Conservation (phyloP, 2,329 filamentous ascomycete species). For the Fusarium secorum region DNA sequence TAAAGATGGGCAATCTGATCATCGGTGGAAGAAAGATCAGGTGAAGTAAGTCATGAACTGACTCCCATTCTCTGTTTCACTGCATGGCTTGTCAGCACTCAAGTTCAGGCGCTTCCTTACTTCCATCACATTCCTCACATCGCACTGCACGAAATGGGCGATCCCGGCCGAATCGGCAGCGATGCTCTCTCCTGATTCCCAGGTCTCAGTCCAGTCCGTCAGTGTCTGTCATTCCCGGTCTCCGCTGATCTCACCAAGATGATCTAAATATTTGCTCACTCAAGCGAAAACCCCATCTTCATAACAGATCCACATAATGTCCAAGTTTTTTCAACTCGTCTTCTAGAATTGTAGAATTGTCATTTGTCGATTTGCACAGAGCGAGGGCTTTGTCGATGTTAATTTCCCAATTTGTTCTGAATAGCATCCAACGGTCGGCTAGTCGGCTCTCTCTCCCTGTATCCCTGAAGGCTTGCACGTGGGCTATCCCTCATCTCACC, state of each 20-base stretch:
- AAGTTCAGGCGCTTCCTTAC: background rate
- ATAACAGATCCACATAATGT: conserved; percentile 25
- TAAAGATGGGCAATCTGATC: background rate
- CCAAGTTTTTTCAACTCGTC: conserved; percentile 18
- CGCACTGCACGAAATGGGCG: conserved; percentile 3
- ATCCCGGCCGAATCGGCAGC: conserved; percentile 29
- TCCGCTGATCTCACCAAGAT: conserved; percentile 15
- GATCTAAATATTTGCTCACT: conserved; percentile 17
- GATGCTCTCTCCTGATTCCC: background rate
- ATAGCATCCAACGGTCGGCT: background rate
- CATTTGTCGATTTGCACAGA: background rate
- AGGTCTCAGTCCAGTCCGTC: background rate
- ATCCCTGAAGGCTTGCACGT: background rate
- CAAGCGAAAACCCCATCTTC: conserved; percentile 10
- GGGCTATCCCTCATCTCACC: background rate
- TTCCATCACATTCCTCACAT: conserved; percentile 31
- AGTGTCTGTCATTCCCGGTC: background rate
- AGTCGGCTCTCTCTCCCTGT: background rate
- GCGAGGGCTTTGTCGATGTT: background rate
- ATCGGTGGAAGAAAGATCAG: background rate
- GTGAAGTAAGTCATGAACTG: background rate
- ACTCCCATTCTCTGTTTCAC: conserved; percentile 5
- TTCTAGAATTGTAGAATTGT: background rate
- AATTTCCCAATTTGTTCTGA: background rate
- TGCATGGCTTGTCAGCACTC: background rate